phyloP scores from a whole-genome alignment of 73 alveolate species.

The Paraurostyla sp. region DNA sequence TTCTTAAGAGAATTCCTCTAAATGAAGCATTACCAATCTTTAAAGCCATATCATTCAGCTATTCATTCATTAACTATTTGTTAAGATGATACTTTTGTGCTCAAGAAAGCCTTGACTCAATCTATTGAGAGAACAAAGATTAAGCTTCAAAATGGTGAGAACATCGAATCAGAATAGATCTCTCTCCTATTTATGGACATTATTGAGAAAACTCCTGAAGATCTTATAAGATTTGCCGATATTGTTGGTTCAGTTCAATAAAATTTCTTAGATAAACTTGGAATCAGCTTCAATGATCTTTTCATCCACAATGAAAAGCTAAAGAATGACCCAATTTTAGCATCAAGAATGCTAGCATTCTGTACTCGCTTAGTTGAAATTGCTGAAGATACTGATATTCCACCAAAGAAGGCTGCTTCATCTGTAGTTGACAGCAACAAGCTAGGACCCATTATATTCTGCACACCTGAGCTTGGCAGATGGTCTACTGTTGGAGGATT shows the following conservation, averaged over 20 bases:
- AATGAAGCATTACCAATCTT: conserved; percentile 11
- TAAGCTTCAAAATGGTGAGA: neutral
- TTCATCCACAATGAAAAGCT: conserved; percentile 47
- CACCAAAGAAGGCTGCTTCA: conserved; percentile 75
- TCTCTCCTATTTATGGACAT: conserved; percentile 69
- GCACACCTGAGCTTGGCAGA: conserved; percentile 97
- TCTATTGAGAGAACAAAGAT: conserved; percentile 70
- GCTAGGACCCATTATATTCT: conserved; percentile 97
- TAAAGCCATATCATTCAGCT: conserved; percentile 36
- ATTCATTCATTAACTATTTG: conserved; percentile 48
- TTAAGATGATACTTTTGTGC: conserved; percentile 31
- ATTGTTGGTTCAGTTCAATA: conserved; percentile 47
- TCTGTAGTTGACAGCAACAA: conserved; percentile 80
- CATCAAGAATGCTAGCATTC: conserved; percentile 43
- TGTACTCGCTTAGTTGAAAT: conserved; percentile 9
- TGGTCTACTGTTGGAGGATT: conserved; percentile 99
- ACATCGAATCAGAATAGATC: conserved; percentile 59
- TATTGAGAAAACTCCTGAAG: conserved; percentile 58
- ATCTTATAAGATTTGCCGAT: conserved; percentile 21
- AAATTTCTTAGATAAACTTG: conserved; percentile 50
- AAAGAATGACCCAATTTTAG: conserved; percentile 7
- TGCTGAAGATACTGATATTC: conserved; percentile 47
- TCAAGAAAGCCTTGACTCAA: conserved; percentile 39
- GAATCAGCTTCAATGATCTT: conserved; percentile 24
- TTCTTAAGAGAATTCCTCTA: conserved; percentile 88